phyloP scores from a whole-genome alignment of 768 basidiomycete species.

The Trametes maxima region DNA sequence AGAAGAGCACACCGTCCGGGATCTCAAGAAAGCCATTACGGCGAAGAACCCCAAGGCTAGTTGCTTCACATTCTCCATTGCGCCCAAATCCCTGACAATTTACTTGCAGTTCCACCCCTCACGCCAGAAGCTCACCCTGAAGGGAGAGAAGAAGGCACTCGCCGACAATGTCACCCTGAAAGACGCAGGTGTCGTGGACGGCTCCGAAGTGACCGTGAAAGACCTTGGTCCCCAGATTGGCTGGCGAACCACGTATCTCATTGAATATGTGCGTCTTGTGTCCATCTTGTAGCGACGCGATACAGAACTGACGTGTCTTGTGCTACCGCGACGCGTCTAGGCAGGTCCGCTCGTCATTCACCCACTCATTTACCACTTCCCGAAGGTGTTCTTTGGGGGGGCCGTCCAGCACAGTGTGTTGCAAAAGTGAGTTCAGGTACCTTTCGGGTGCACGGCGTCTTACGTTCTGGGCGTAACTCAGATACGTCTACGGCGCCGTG shows the following conservation, averaged over 20 bases:
- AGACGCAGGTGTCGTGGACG: constrained; percentile 58
- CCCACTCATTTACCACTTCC: constrained; percentile 78
- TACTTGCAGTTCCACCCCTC: constrained; percentile 61
- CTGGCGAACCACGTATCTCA: constrained; percentile 87
- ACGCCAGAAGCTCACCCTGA: constrained; percentile 74
- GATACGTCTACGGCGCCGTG: constrained; percentile 73
- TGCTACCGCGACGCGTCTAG: constrained; percentile 41
- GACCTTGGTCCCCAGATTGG: constrained; percentile 90
- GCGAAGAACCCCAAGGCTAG: constrained; percentile 54
- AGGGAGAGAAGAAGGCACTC: constrained; percentile 61
- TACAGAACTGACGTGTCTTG: not conserved
- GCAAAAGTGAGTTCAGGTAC: constrained; percentile 59
- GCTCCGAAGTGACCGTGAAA: constrained; percentile 74
- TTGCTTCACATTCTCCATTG: not conserved
- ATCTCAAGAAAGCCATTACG: constrained; percentile 69
- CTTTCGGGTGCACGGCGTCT: constrained; percentile 16
- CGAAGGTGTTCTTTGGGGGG: constrained; percentile 67
- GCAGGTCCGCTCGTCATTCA: constrained; percentile 88
- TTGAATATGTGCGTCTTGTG: constrained; percentile 83
- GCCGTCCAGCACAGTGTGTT: constrained; percentile 72
- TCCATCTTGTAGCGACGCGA: not conserved
- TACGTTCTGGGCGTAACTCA: constrained; percentile 26
- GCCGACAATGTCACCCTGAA: constrained; percentile 63
- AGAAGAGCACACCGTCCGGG: constrained; percentile 58
- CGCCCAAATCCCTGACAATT: not conserved